phyloP scores from a whole-genome alignment of 2,329 filamentous ascomycete genomes.

The Didymella segeticola region DNA sequence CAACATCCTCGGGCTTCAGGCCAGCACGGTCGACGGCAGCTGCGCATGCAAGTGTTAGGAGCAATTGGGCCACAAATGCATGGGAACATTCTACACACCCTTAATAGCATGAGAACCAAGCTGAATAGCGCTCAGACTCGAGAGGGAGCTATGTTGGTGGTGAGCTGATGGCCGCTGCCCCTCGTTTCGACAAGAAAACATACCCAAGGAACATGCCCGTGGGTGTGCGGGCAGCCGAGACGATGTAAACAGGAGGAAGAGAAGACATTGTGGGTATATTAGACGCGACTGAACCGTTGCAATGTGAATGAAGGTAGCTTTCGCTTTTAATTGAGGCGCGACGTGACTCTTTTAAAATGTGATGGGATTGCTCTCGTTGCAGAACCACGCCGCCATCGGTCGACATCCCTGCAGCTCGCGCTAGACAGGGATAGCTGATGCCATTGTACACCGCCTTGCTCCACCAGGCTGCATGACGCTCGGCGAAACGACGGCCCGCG shows the following conservation, averaged over 20 bases:
- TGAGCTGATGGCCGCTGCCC: constrained; percentile 27
- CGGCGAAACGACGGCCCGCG: constrained; percentile 20
- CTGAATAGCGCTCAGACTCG: constrained; percentile 83
- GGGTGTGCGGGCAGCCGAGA: constrained; percentile 88
- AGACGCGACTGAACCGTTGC: constrained; percentile 9
- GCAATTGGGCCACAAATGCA: constrained; percentile 15
- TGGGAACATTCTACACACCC: constrained; percentile 59
- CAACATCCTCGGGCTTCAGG: constrained; percentile 86
- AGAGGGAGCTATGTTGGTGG: constrained; percentile 72
- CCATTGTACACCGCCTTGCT: constrained; percentile 33
- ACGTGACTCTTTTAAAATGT: constrained; percentile 26
- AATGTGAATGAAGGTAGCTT: constrained; percentile 9
- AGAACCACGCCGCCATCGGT: constrained; percentile 17
- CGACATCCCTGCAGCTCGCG: constrained; percentile 23
- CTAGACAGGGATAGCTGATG: constrained; percentile 8
- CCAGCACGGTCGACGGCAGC: constrained; percentile 84
- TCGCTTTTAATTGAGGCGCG: constrained; percentile 17
- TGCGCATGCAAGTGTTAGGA: constrained; percentile 40
- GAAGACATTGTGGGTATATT: constrained; percentile 69
- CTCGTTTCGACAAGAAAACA: constrained; percentile 41
- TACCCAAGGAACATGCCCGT: constrained; percentile 95
- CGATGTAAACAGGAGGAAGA: constrained; percentile 91
- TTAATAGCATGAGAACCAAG: constrained; percentile 93
- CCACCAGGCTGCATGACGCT: constrained; percentile 1
- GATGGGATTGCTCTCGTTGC: constrained; percentile 19